phyloP scores from a whole-genome alignment of 1,284 basidiomycete species.

The Ustilago xerochloae region DNA sequence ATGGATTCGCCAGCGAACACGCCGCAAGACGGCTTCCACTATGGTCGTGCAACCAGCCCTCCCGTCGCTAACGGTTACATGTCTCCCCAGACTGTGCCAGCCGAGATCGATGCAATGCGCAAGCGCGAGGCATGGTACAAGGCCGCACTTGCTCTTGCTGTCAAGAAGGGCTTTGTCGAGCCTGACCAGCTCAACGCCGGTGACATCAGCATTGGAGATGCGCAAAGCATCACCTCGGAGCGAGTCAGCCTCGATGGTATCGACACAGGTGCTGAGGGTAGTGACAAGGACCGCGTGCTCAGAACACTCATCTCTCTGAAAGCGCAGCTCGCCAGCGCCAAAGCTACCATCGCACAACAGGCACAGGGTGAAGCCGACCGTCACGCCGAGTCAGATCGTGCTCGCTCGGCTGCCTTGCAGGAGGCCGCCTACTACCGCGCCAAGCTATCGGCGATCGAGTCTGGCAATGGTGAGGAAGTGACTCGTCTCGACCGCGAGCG shows the following conservation, averaged over 20 bases:
- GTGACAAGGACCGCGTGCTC: conserved; percentile 72
- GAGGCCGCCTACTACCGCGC: conserved; percentile 97
- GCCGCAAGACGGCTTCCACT: conserved; percentile 60
- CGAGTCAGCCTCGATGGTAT: conserved; percentile 55
- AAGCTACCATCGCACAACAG: conserved; percentile 80
- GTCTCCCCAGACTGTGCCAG: conserved; percentile 28
- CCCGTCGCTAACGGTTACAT: conserved; percentile 41
- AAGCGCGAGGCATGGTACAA: conserved; percentile 88
- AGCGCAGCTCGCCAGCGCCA: conserved; percentile 85
- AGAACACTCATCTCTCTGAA: conserved; percentile 86
- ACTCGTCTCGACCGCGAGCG: conserved; percentile 82
- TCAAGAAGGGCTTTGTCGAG: conserved; percentile 83
- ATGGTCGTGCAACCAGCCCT: conserved; percentile 42
- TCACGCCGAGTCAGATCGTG: conserved; percentile 81
- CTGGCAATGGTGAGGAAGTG: conserved; percentile 76
- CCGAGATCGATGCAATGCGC: conserved; percentile 81
- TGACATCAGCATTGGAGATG: conserved; percentile 44
- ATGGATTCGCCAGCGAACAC: conserved; percentile 42
- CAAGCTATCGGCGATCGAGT: conserved; percentile 87
- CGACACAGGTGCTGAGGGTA: conserved; percentile 69
- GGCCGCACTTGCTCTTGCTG: conserved; percentile 81
- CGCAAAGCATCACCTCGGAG: conserved; percentile 36
- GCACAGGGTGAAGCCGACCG: conserved; percentile 81
- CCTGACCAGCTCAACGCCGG: conserved; percentile 70
- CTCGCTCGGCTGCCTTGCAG: conserved; percentile 83